A percentile compares a stretch with the other conserved stretches of the same genome.
Conservation (phyloP, 805 yeast species). For the Candida endomychidarum region DNA sequence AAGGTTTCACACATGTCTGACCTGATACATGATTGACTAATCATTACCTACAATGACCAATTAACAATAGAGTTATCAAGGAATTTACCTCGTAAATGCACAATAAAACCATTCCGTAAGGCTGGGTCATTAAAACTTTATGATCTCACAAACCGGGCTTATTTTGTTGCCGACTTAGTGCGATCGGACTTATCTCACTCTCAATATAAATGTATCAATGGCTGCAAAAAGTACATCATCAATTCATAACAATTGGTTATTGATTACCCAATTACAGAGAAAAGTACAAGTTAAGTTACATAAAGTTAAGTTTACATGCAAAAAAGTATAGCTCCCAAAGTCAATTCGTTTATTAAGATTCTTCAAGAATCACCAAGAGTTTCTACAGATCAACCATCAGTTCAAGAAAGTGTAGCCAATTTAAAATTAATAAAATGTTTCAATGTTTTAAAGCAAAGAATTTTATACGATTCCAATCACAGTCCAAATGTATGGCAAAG, state of each 20-base stretch:
- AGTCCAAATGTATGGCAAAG: constrained; percentile 21
- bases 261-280: too few species aligned
- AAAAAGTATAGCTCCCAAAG: neutral
- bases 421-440: constrained; percentile 25
- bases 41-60: too few species aligned
- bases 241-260: neutral
- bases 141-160: neutral
- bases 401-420: constrained; percentile 21
- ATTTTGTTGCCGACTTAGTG: neutral
- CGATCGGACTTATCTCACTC: neutral
- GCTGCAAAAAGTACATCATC: neutral
- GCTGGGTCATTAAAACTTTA: neutral
- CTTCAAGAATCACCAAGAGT: neutral
- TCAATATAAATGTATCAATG: neutral
- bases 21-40: too few species aligned
- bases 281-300: too few species aligned
- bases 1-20: too few species aligned
- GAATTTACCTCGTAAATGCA: neutral
- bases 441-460: constrained; percentile 16
- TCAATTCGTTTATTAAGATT: constrained; percentile 2
- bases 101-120: neutral
- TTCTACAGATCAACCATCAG: constrained; percentile 7
- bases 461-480: neutral
- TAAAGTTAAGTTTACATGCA: neutral
- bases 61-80: neutral